Percentiles rank a stretch among this genome's conserved stretches.
phyloP scores from a whole-genome alignment of 2,329 filamentous ascomycete species.

The Anthostomella pinea region DNA sequence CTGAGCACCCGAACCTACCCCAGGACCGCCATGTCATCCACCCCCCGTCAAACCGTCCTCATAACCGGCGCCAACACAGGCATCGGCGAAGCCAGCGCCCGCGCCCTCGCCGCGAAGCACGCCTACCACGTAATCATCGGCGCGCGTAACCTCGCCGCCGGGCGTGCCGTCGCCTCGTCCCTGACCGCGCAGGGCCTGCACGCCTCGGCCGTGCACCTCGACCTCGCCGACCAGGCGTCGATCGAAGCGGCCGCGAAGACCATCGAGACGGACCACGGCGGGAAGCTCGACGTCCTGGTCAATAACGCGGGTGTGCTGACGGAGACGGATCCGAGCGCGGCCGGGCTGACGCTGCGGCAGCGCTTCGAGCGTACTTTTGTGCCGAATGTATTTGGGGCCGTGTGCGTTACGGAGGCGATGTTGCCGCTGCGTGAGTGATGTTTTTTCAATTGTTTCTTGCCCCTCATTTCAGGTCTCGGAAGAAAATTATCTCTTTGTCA shows the following conservation, averaged over 20 bases:
- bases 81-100: constrained; percentile 8
- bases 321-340: too few species aligned
- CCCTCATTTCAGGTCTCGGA: too few species aligned
- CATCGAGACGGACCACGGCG: constrained; percentile 23
- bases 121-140: constrained; percentile 12
- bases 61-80: constrained; percentile 10
- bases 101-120: constrained; percentile 7
- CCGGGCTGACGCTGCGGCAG: too few species aligned
- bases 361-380: too few species aligned
- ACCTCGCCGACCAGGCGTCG: constrained; percentile 23
- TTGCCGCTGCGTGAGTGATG: too few species aligned
- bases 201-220: constrained; percentile 9
- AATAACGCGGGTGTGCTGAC: constrained; percentile 37
- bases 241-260: constrained; percentile 22
- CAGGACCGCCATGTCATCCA: too few species aligned
- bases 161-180: background rate
- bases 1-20: too few species aligned
- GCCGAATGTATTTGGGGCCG: too few species aligned
- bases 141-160: constrained; percentile 4
- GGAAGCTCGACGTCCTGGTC: constrained; percentile 35
- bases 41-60: too few species aligned
- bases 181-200: constrained; percentile 1
- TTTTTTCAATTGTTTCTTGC: too few species aligned
- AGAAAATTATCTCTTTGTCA: too few species aligned
- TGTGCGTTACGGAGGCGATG: too few species aligned